Conservation (phyloP, 2,329 filamentous ascomycete species). For the Penicillium frequentans region DNA sequence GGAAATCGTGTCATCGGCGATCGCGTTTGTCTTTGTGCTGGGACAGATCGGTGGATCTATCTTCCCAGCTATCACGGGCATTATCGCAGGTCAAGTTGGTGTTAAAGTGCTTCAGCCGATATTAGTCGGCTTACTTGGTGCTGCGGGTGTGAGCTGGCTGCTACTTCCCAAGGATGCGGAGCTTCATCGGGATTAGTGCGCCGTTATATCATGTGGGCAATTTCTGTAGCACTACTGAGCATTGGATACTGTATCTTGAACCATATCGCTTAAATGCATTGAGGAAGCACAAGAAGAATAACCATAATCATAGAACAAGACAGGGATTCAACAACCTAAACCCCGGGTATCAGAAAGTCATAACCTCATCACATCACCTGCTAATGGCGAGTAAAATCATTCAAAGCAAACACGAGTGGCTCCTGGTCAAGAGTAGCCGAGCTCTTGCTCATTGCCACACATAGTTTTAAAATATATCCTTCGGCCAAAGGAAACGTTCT, state of each 20-base stretch:
- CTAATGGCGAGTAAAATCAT: neutral
- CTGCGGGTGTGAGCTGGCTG: constrained; percentile 51
- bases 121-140: constrained; percentile 49
- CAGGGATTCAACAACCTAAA: constrained; percentile 2
- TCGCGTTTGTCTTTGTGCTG: constrained; percentile 59
- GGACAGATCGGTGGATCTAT: constrained; percentile 57
- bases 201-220: fast-evolving
- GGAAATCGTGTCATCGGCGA: constrained; percentile 49
- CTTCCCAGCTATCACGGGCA: constrained; percentile 57
- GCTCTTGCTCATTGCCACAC: neutral
- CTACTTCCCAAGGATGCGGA: constrained; percentile 30
- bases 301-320: neutral
- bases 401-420: neutral
- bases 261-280: neutral
- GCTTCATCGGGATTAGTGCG: constrained; percentile 23
- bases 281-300: neutral
- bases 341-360: constrained; percentile 21
- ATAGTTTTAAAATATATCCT: constrained; percentile 41
- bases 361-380: constrained; percentile 21
- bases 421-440: neutral
- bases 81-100: constrained; percentile 49
- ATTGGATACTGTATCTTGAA: neutral
- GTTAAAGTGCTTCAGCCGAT: constrained; percentile 55
- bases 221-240: neutral
- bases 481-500: constrained; percentile 44